phyloP scores from a whole-genome alignment of 768 basidiomycete species.

The Phylloporus sp. region DNA sequence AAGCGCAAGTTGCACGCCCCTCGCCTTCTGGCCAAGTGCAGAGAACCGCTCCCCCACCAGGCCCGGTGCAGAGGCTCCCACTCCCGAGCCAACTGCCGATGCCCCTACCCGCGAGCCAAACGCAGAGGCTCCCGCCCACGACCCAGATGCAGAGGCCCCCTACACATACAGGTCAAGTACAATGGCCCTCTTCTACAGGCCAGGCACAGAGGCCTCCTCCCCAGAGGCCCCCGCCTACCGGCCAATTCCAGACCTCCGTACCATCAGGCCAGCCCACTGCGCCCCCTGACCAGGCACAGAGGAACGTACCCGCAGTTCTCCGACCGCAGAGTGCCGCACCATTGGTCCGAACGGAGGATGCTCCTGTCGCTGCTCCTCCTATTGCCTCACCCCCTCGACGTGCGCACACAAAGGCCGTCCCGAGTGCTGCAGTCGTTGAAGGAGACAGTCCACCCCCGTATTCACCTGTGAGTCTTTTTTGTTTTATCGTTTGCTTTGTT shows the following conservation, averaged over 20 bases:
- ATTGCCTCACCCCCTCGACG: conserved; percentile 2
- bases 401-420: neutral
- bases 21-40: neutral
- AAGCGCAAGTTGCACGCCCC: no score
- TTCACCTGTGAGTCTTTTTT: conserved; percentile 17
- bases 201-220: no score
- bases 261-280: neutral
- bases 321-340: neutral
- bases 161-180: no score
- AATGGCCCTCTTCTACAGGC: neutral
- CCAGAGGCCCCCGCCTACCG: no score
- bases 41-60: neutral
- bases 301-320: neutral
- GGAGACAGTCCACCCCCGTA: conserved; percentile 23
- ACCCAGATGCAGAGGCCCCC: no score
- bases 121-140: neutral
- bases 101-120: neutral
- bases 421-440: neutral
- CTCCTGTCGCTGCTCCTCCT: neutral
- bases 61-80: neutral
- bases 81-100: neutral
- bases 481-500: neutral
- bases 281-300: neutral
- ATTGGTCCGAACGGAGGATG: neutral
- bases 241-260: neutral